Evolutionary conservation across 2,329 filamentous ascomycete species (phyloP), one percentile per base, ranked within the genome.

Genomic region (Orbilia oligospora): DNA sequence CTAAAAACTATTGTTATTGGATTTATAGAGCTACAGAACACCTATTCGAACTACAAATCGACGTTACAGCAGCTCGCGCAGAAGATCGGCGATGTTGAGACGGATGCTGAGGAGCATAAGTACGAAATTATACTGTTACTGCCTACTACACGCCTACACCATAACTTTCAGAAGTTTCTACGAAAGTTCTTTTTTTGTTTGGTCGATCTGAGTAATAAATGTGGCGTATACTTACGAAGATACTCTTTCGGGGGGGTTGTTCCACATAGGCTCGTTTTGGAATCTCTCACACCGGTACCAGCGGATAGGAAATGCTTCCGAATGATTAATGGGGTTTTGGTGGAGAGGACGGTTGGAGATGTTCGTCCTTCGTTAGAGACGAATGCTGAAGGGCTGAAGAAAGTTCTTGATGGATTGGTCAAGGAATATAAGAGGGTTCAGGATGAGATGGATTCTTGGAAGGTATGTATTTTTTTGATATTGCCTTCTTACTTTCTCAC

Each of bases 61-160:
- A 90, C 88, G 2, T 89, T 99, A 75, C 95, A 98, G 85, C 93
- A 96, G 83, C 90, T 99, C 83, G 96, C 96, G 33, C 91, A 94
- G 83, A 98, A 97, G 85, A 97, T 99, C 82, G 96, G 96, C 48
- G 94, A 98, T 83, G 94, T 99, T 71, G 96, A 99, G 86, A 93
- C 97, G 84, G 96, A 98, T 84, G 91, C 93, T 20, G 96, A 99
- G 85, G 96, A 99, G 85, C 96, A 99, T 88, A 98, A 97, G 96
- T 98, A 86, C 84, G 91, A 86, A 33, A 85, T 64, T 27, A 27
- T 49, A 30, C 41, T 55, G 38, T n/a, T 46, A 18, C 18, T 46
- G 20, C 53, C 16, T 24, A 53, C 49, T 55, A 2, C 48, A 51
- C 20, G 9, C 14, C 5, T 33, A 55, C 14, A 18, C 51, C 20